phyloP scores from a whole-genome alignment of 1,139 yeast genomes.

The Taphrina confusa region DNA sequence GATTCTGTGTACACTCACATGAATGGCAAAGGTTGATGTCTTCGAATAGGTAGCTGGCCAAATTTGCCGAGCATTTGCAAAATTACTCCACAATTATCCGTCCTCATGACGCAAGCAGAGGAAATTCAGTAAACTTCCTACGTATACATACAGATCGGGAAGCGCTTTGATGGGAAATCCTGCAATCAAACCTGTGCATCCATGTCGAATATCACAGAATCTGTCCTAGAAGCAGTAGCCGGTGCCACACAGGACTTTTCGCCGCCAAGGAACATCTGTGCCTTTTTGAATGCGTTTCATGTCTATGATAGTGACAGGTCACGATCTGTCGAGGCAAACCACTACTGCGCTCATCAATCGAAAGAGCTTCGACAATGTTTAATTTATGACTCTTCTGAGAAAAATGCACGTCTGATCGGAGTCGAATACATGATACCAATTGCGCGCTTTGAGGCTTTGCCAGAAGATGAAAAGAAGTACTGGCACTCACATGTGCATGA shows the following conservation, averaged over 20 bases:
- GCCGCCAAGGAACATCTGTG: conserved; percentile 31
- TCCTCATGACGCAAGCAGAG: no score
- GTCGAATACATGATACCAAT: conserved; percentile 37
- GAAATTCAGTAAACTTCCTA: no score
- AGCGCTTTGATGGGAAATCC: neutral
- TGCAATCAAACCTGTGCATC: no score
- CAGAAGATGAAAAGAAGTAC: conserved; percentile 29
- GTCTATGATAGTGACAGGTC: conserved; percentile 30
- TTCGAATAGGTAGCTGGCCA: no score
- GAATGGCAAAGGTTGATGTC: no score
- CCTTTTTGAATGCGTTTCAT: conserved; percentile 34
- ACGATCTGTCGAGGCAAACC: conserved; percentile 33
- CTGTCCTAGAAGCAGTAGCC: conserved; percentile 20
- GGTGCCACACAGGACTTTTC: conserved; percentile 29
- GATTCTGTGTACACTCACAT: no score
- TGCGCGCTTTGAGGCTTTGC: conserved; percentile 21
- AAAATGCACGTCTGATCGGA: conserved; percentile 34
- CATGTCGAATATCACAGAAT: conserved; percentile 28
- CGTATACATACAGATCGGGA: neutral
- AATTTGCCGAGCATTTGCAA: neutral
- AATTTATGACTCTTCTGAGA: conserved; percentile 28
- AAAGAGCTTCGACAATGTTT: conserved; percentile 34
- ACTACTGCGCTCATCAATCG: conserved; percentile 33
- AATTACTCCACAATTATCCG: conserved; percentile 7
- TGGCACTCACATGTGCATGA: conserved; percentile 37